Evolutionary conservation across 2,329 filamentous ascomycete genomes (phyloP).

Genomic region (Fusarium redolens): DNA sequence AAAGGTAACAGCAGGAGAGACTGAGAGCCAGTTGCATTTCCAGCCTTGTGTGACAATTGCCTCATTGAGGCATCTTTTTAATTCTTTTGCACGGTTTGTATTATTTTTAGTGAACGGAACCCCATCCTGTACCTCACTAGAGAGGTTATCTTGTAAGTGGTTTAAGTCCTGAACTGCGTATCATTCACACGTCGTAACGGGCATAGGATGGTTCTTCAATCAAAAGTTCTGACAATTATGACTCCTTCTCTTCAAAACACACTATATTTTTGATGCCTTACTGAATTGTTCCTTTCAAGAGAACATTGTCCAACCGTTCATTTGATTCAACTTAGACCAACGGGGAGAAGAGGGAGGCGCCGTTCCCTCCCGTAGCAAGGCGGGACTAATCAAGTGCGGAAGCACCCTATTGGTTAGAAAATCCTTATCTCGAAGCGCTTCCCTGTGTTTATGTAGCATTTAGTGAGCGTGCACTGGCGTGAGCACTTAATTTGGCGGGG

Average conservation of each 20-base stretch:
- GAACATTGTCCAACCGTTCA: not conserved
- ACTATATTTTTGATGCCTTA: not conserved
- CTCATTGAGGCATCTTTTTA: constrained; percentile 3
- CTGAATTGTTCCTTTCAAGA: not conserved
- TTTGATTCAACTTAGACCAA: constrained; percentile 19
- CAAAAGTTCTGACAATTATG: not conserved
- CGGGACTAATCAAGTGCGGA: constrained; percentile 10
- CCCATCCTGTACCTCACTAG: not conserved
- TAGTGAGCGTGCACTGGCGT: constrained; percentile 43
- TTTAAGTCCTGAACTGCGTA: not conserved
- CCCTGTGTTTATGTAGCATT: constrained; percentile 36
- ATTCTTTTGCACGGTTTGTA: not conserved
- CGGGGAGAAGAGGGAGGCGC: constrained; percentile 27
- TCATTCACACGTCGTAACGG: not conserved
- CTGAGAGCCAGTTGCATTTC: constrained; percentile 13
- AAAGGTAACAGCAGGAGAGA: not conserved
- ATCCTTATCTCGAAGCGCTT: constrained; percentile 18
- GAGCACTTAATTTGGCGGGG: constrained; percentile 40
- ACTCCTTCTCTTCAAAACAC: not conserved
- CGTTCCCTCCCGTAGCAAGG: constrained; percentile 25
- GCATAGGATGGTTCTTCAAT: not conserved
- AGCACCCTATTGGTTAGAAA: constrained; percentile 36
- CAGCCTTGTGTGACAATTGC: constrained; percentile 2
- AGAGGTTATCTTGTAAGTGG: not conserved
- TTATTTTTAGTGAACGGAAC: constrained; percentile 3